Evolutionary conservation across 1,284 basidiomycete genomes (phyloP).

Genomic region (Xerocomus amazonicus): DNA sequence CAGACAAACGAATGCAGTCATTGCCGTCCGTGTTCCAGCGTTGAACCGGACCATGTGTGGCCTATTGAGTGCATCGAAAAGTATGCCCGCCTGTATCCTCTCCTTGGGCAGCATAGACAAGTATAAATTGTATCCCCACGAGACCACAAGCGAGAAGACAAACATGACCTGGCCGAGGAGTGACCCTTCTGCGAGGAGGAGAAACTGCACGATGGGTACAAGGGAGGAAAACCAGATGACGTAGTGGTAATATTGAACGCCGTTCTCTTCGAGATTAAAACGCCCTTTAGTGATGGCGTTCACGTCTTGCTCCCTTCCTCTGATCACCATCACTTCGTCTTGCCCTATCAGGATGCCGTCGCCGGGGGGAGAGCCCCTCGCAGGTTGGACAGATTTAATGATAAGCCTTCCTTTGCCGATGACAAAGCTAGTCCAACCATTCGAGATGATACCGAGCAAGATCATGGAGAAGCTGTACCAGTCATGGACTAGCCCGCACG

Average conservation of each 20-base stretch:
- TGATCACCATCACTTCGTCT: conserved; percentile 20
- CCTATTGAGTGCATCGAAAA: conserved; percentile 10
- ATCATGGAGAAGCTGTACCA: conserved; percentile 15
- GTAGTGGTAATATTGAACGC: background rate
- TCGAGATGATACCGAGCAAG: conserved; percentile 30
- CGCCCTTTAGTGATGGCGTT: conserved; percentile 25
- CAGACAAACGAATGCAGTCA: conserved; percentile 15
- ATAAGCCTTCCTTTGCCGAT: conserved; percentile 18
- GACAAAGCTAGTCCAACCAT: conserved; percentile 20
- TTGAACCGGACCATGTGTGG: conserved; percentile 12
- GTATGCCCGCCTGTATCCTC: conserved; percentile 18
- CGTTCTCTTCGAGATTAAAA: too few relatives aligned
- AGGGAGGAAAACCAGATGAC: conserved; percentile 24
- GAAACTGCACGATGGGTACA: conserved; percentile 23
- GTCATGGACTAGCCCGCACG: background rate
- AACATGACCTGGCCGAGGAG: conserved; percentile 31
- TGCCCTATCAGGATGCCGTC: conserved; percentile 17
- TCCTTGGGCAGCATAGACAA: too few relatives aligned
- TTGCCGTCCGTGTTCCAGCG: background rate
- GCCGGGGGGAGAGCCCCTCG: conserved; percentile 16
- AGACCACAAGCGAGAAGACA: conserved; percentile 20
- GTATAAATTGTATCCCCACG: conserved; percentile 21
- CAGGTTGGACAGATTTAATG: conserved; percentile 4
- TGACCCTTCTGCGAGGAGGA: conserved; percentile 24
- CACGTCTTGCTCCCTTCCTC: conserved; percentile 29